Evolutionary conservation across 2,329 filamentous ascomycete species (phyloP), one percentile per base, ranked within the genome.

Genomic region (Coleophoma cylindrospora): DNA sequence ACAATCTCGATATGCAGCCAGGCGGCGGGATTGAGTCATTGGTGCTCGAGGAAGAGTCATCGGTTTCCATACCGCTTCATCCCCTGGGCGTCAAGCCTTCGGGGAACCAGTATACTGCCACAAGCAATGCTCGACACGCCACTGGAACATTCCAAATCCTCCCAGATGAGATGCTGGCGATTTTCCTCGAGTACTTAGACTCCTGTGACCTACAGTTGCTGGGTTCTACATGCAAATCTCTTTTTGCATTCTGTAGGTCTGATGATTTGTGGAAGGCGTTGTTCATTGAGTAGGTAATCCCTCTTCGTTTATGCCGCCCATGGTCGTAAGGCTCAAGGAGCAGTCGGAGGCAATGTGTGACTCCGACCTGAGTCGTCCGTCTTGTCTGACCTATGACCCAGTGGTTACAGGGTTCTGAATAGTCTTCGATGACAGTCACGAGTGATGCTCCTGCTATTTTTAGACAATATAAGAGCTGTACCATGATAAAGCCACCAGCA

Each of bases 181-280:
- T 86, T 48, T 65, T 96, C 14, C 70, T 96, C 54, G 92, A 96
- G 66, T 81, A 74, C 60, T 74, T 96, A 43, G 85, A 91, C 60
- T 73, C 79, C 45, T 60, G 67, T 10, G 73, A 76, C 47, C 71
- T 97, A 47, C 68, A 84, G 50, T 70, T 69, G 8, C 71, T 97
- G 40, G 89, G 90, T 9, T 79, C 80, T 49, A 87, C 91, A 6
- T 96, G 91, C 74, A 89, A 84, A 66, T 91, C 89, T 48, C 71
- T 97, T 14, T 92, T 91, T 74, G 91, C 91, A 1, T 95, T 92
- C 65, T 87, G 86, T 49, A 77, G 85, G 45, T 82, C 82, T 44
- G 92, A 96, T 56, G 92, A 97, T 61, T 67, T 96, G 34, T 97
- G 92, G 92, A 91, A 94, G 68, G 69, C 83, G 15, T 68, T 96